Base-by-base conservation (phyloP, 345 rosid species). In the Crucihimalaya himalaica region DNA sequence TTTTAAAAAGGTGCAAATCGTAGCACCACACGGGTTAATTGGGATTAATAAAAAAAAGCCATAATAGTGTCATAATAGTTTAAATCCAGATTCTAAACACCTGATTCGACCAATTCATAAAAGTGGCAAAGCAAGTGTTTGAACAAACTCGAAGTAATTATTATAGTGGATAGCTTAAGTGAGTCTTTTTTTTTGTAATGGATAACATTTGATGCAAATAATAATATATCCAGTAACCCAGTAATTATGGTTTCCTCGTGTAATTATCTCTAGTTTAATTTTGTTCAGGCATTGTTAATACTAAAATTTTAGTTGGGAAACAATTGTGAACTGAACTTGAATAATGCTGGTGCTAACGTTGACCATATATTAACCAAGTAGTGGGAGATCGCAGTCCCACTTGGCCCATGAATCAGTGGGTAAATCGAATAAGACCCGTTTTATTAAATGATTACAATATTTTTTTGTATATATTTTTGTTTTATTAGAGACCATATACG, bases 301-400 rank as follows among this genome's bases (percentile, higher is more conserved):
- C n/a, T 15, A n/a, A 5, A 1, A 15, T 21, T 34, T 31, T 15
- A 18, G 43, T 4, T 35, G 19, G 58, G 48, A 32, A 32, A 58
- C 48, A 34, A 47, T 4, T 23, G 51, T 35, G 53, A 23, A 50
- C 31, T 39, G 50, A 39, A 42, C 68, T 52, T 56, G 56, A 46
- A 7, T 46, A 46, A 45, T n/a, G 9, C 28, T 56, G 20, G 61
- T 47, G 50, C 13, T 11, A n/a, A 51, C 45, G 37, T 56, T 55
- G 66, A 47, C 72, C 23, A 5, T 18, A 65, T 47, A 23, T 37
- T 27, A 35, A 23, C 65, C 54, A 73, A 73, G 46, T 43, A 46
- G 46, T 70, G 74, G 65, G 56, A 57, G 40, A 73, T 34, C 65
- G 63, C 28, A 64, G 57, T 46, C 21, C 66, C 66, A 46, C 57